phyloP scores from a whole-genome alignment of 306 rosid species.

The Prunus persica region DNA sequence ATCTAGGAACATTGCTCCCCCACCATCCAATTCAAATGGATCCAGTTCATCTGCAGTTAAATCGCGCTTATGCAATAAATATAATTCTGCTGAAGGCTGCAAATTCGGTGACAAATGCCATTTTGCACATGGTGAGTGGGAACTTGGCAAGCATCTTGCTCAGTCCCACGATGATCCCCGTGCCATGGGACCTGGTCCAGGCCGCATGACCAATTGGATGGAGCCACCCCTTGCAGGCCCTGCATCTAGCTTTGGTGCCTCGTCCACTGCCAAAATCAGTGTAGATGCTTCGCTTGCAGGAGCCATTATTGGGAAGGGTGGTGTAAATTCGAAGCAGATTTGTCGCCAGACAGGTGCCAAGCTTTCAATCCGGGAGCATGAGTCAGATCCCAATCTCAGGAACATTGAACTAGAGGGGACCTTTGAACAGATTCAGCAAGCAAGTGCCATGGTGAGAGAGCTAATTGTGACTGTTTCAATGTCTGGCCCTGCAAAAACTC shows the following conservation, averaged over 20 bases:
- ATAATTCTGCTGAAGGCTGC: constrained; percentile 84
- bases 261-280: constrained; percentile 91
- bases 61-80: constrained; percentile 78
- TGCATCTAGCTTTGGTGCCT: constrained; percentile 79
- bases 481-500: constrained; percentile 54
- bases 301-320: constrained; percentile 96
- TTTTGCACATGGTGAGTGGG: constrained; percentile 98
- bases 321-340: constrained; percentile 91
- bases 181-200: constrained; percentile 41
- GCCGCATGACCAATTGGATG: constrained; percentile 54
- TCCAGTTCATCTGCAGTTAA: constrained; percentile 51
- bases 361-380: constrained; percentile 86
- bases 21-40: constrained; percentile 57
- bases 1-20: constrained; percentile 52
- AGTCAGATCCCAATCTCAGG: constrained; percentile 68
- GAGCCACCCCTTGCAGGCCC: constrained; percentile 61
- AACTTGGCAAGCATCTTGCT: constrained; percentile 64
- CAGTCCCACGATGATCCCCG: constrained; percentile 65
- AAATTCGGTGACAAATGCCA: constrained; percentile 94
- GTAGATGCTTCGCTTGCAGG: constrained; percentile 95
- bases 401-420: constrained; percentile 96
- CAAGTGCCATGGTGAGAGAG: constrained; percentile 81
- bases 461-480: constrained; percentile 55
- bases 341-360: constrained; percentile 97
- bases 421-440: constrained; percentile 86